Conservation (phyloP, 108 stramenopile genomes). For the Schizochytrium sp. region DNA sequence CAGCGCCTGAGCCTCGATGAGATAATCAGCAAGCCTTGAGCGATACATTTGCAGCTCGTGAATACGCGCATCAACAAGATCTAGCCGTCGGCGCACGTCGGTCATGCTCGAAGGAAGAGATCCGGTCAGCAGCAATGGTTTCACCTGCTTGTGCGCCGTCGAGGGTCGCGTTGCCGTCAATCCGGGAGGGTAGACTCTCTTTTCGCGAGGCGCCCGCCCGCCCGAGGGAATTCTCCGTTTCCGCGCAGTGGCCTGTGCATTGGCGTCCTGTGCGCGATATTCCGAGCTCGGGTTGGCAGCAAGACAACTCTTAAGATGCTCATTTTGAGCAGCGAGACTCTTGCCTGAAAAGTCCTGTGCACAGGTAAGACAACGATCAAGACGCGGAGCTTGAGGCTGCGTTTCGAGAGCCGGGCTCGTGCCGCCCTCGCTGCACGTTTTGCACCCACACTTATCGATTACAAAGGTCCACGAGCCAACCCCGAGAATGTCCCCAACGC, state of each 20-base stretch:
- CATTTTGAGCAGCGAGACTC: background rate
- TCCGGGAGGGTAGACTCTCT: background rate
- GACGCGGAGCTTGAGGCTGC: background rate
- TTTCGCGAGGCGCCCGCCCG: background rate
- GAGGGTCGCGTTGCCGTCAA: background rate
- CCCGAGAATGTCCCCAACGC: background rate
- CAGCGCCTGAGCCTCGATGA: background rate
- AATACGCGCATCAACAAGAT: background rate
- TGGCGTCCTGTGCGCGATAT: background rate
- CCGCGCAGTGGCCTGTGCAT: background rate
- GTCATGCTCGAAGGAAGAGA: background rate
- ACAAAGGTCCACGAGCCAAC: background rate
- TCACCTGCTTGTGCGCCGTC: background rate
- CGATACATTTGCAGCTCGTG: background rate
- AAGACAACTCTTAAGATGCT: background rate
- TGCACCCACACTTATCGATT: background rate
- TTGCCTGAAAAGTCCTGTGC: background rate
- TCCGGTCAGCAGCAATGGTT: background rate
- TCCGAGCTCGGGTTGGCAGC: background rate
- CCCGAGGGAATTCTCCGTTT: background rate
- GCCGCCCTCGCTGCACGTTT: background rate
- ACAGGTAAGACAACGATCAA: background rate
- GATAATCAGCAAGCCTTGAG: background rate
- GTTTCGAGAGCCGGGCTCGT: background rate
- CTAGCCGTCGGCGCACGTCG: background rate